Evolutionary conservation across 2,329 filamentous ascomycete species (phyloP).

Genomic region (Elsinoe perseae): DNA sequence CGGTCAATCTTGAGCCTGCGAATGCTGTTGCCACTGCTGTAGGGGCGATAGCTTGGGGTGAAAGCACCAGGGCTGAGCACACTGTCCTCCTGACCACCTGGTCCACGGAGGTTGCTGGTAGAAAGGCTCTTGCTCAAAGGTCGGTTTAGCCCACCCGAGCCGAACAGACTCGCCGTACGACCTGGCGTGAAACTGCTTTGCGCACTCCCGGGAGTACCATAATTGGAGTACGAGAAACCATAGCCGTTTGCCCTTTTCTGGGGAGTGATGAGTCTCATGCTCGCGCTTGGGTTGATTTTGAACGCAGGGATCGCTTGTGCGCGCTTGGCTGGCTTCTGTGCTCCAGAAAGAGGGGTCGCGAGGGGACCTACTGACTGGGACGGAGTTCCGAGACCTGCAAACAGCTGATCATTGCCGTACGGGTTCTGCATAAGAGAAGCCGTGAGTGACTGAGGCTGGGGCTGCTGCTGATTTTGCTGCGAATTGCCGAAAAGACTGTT

Average conservation of each 20-base stretch:
- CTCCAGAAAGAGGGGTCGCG: conserved; percentile 75
- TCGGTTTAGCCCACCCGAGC: conserved; percentile 50
- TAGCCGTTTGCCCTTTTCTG: conserved; percentile 67
- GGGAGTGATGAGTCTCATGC: conserved; percentile 72
- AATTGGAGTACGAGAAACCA: conserved; percentile 88
- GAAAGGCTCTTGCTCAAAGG: conserved; percentile 81
- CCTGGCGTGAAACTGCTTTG: conserved; percentile 65
- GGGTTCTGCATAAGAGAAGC: conserved; percentile 79
- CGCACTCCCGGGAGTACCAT: conserved; percentile 69
- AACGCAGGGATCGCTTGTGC: conserved; percentile 71
- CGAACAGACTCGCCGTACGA: conserved; percentile 57
- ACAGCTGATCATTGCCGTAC: conserved; percentile 82
- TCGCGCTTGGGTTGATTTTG: conserved; percentile 74
- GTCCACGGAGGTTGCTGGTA: conserved; percentile 74
- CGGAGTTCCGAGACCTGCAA: conserved; percentile 62
- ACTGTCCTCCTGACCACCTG: conserved; percentile 74
- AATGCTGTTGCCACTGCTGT: conserved; percentile 58
- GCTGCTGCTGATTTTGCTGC: conserved; percentile 46
- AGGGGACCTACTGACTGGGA: conserved; percentile 74
- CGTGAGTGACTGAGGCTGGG: conserved; percentile 51
- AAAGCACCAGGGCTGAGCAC: conserved; percentile 81
- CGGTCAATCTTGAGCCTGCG: conserved; percentile 93
- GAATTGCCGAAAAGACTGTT: conserved; percentile 43
- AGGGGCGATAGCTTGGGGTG: conserved; percentile 50
- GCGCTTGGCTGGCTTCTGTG: conserved; percentile 67